Percentiles rank a stretch among this genome's conserved stretches.
These are phyloP conservation scores for Leishmania turanica DNA, from an alignment of 208 protist genomes.

Conservation along the genomic window DNA sequence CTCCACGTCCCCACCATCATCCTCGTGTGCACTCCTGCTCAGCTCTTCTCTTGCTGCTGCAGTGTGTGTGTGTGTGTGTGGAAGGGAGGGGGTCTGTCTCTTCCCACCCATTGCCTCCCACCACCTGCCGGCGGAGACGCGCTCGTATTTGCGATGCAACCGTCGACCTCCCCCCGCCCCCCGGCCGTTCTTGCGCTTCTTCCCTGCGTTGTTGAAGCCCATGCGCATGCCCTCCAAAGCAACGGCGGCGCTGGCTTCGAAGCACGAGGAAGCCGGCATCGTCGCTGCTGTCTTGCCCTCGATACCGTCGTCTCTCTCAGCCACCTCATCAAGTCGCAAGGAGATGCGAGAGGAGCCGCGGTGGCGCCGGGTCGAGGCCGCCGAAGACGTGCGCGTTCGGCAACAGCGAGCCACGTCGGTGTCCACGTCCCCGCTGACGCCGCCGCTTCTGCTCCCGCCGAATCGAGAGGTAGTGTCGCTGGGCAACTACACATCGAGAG, in stretches of 20 bases:
- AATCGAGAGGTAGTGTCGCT: background rate
- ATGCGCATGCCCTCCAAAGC: background rate
- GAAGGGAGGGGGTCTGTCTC: background rate
- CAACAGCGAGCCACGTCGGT: background rate
- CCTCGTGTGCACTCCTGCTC: background rate
- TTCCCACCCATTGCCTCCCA: background rate
- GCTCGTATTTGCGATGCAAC: background rate
- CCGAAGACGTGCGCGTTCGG: background rate
- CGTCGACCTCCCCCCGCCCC: background rate
- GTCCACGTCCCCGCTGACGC: background rate
- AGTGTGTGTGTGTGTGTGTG: constrained; percentile 1
- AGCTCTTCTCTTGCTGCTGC: background rate
- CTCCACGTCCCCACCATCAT: background rate
- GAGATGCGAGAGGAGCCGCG: background rate
- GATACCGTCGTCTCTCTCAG: background rate
- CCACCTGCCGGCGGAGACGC: background rate
- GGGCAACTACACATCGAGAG: background rate
- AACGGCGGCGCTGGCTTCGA: background rate
- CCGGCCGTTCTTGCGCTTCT: background rate
- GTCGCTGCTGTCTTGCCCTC: background rate
- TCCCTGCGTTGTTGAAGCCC: background rate
- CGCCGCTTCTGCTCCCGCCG: background rate
- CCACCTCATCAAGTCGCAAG: background rate
- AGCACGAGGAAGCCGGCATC: background rate
- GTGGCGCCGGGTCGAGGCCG: background rate